Base-by-base conservation (phyloP, 768 basidiomycete species). In the Boletus sp. region DNA sequence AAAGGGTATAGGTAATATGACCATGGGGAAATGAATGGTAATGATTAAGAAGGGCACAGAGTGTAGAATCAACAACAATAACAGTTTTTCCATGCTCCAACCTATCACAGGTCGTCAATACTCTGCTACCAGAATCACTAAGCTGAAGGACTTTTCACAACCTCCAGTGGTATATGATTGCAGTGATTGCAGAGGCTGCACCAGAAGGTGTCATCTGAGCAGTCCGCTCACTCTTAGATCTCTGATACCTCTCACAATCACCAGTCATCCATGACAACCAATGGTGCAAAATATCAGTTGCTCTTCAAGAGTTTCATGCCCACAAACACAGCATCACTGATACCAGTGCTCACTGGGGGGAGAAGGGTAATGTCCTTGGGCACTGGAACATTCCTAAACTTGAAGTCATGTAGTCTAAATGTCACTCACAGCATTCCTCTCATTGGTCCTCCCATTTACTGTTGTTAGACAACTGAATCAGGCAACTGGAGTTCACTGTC, bases 351-450 rank as follows among this genome's bases (percentile, higher is more conserved):
- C 57, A 67, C 15, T 12, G 48, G 9, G 70, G 73, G 32, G 69
- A 66, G 42, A 59, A 52, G 29, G 58, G 65, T 24, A 52, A 65
- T 6, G 46, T 66, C 1, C 70, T 75, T 35, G 40, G 70, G 8
- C 57, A 77, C 46, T 79, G 71, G 64, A 47, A 72, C 8, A 78
- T 80, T 36, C n/a, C n/a, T n/a, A n/a, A n/a, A n/a, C n/a, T n/a
- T n/a, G n/a, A n/a, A n/a, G n/a, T n/a, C n/a, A n/a, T n/a, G n/a
- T n/a, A n/a, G n/a, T n/a, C n/a, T n/a, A n/a, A n/a, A n/a, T n/a
- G n/a, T n/a, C n/a, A n/a, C n/a, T n/a, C n/a, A n/a, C n/a, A n/a
- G n/a, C n/a, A n/a, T n/a, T n/a, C n/a, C n/a, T n/a, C n/a, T n/a
- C n/a, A n/a, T n/a, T n/a, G n/a, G n/a, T n/a, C n/a, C n/a, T n/a